Evolutionary conservation across 2,329 filamentous ascomycete species (phyloP), one percentile per base, ranked within the genome.

Genomic region (Colletotrichum aenigma): DNA sequence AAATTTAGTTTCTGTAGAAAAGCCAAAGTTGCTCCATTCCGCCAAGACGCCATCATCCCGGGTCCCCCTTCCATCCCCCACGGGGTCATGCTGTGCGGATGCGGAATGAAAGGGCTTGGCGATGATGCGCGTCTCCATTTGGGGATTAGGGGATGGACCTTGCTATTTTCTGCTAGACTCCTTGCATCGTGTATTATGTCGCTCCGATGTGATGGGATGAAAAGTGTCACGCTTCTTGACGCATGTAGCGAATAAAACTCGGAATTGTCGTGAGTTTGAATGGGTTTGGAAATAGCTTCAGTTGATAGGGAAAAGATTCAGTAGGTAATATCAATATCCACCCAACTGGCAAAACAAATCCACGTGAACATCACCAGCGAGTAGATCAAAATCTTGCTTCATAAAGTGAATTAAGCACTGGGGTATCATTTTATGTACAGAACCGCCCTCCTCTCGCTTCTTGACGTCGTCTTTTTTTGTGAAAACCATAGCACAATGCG

Each of bases 361-460:
- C n/a, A n/a, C n/a, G n/a, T n/a, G n/a, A n/a, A n/a, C n/a, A n/a
- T n/a, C n/a, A n/a, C n/a, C n/a, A n/a, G n/a, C n/a, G n/a, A n/a
- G n/a, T n/a, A n/a, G n/a, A n/a, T n/a, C n/a, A n/a, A n/a, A n/a
- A n/a, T n/a, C n/a, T n/a, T 74, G 30, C 36, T 56, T 36, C 38
- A 64, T 65, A 30, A 60, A 55, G 64, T 76, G 26, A 36, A 74
- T 69, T 56, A 60, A 75, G 74, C 70, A 74, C 70, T 74, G 56
- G 74, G 74, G 74, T 76, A 76, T 76, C 74, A 76, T 74, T 18
- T 26, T 65, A 76, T 74, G n/a, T 69, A 76, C 74, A 76, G 62
- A 71, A 52, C 48, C n/a, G 70, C 48, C 70, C 60, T 55, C 12
- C 18, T 38, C 30, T 68, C 64, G 36, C 43, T 55, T 34, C 26